Evolutionary conservation across 208 protist genomes (phyloP).

Genomic region (Tritrichomonas foetus): DNA sequence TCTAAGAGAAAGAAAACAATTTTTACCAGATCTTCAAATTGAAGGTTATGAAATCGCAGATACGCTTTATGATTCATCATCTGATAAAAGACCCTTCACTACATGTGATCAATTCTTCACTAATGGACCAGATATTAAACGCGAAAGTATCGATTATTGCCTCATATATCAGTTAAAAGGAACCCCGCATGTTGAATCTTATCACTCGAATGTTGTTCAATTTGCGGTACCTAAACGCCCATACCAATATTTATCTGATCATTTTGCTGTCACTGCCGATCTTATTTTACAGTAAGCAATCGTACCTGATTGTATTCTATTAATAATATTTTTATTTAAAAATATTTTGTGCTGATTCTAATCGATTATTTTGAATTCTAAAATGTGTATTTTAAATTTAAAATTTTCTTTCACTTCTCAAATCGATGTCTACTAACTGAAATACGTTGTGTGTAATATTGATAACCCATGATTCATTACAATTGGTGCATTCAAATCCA

Average conservation of each 20-base stretch:
- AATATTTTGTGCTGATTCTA: no score
- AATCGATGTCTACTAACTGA: no score
- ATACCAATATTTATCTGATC: background rate
- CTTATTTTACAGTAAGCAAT: no score
- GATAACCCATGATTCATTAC: no score
- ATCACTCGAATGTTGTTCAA: background rate
- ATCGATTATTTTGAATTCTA: no score
- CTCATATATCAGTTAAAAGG: background rate
- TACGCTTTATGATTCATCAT: background rate
- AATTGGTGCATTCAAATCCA: no score
- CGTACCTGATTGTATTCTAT: no score
- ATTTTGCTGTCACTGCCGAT: conserved; percentile 11
- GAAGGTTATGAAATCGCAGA: background rate
- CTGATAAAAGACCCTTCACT: background rate
- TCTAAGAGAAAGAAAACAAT: background rate
- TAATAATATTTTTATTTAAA: no score
- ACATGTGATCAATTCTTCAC: background rate
- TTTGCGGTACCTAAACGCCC: background rate
- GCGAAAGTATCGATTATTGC: background rate
- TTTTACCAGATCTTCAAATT: background rate
- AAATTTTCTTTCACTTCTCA: no score
- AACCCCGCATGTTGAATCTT: background rate
- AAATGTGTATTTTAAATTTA: no score
- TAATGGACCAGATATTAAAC: background rate
- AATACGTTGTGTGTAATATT: no score